These are phyloP conservation scores for Hypocrella siamensis DNA, from an alignment of 2,329 filamentous ascomycete genomes.

Conservation along the genomic window DNA sequence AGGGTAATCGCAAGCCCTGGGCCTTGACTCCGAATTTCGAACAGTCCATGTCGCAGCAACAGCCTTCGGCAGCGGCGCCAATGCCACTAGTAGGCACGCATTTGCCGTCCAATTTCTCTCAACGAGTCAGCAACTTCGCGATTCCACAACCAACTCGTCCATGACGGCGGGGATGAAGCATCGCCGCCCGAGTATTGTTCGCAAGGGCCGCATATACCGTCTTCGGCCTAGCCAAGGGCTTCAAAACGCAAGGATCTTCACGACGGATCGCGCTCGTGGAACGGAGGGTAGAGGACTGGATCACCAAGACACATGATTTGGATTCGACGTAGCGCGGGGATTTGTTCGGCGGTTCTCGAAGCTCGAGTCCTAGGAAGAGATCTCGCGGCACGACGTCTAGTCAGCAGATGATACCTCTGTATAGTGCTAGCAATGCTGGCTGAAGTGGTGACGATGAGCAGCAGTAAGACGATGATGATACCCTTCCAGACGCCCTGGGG, in stretches of 20 bases:
- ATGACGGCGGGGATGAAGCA: background rate
- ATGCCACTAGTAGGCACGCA: background rate
- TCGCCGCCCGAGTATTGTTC: constrained; percentile 1
- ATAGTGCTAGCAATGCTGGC: background rate
- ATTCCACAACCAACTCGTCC: constrained; percentile 2
- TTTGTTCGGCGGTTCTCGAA: background rate
- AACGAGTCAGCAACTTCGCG: background rate
- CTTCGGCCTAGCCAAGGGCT: constrained; percentile 1
- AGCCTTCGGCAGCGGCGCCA: background rate
- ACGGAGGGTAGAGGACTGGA: background rate
- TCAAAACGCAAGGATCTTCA: background rate
- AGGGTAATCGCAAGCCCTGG: background rate
- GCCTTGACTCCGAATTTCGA: background rate
- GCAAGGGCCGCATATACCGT: constrained; percentile 1
- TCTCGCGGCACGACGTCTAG: background rate
- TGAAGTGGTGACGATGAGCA: background rate
- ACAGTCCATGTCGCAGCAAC: background rate
- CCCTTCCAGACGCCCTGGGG: background rate
- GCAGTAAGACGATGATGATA: background rate
- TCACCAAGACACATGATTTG: constrained; percentile 1
- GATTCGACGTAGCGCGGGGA: background rate
- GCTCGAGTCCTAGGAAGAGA: constrained; percentile 1
- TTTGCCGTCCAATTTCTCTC: constrained; percentile 2
- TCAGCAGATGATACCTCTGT: background rate
- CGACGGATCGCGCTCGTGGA: constrained; percentile 1